Evolutionary conservation across 2,329 filamentous ascomycete species (phyloP).

Genomic region (Diaporthe sp.): DNA sequence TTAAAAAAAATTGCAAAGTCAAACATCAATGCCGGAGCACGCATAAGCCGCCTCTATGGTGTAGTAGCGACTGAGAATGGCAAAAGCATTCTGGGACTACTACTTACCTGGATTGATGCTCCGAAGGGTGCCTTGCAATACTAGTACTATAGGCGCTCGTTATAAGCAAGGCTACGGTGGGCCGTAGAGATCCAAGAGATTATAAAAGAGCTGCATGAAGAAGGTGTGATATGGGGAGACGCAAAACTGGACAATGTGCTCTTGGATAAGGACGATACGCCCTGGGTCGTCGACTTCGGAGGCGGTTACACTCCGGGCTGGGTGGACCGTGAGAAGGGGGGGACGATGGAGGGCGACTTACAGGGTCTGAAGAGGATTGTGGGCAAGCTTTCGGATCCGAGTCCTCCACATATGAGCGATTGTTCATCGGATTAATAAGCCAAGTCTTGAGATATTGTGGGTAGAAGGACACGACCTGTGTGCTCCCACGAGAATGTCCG

Average conservation of each 20-base stretch:
- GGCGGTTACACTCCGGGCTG: slow-evolving; percentile 48
- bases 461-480: background rate
- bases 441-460: background rate
- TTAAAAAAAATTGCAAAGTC: too few species aligned
- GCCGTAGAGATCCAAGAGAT: slow-evolving; percentile 42
- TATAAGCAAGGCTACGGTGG: slow-evolving; percentile 36
- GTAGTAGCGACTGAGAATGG: too few species aligned
- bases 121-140: background rate
- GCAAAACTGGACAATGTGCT: slow-evolving; percentile 50
- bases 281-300: slow-evolving; percentile 50
- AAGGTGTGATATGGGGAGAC: slow-evolving; percentile 49
- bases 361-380: slow-evolving; percentile 43
- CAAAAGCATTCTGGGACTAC: too few species aligned
- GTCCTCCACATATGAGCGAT: background rate
- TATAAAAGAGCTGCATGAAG: slow-evolving; percentile 43
- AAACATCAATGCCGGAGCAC: too few species aligned
- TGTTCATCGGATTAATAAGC: too few species aligned
- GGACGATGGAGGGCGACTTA: slow-evolving; percentile 46
- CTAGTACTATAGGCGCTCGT: background rate
- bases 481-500: background rate
- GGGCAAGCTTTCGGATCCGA: background rate
- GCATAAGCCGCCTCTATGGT: too few species aligned
- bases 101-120: too few species aligned
- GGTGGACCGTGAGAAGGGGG: slow-evolving; percentile 45
- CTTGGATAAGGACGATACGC: slow-evolving; percentile 46